A percentile compares a stretch with the other conserved stretches of the same genome.
Evolutionary conservation across 2,329 filamentous ascomycete species (phyloP).

Genomic region (Paraphaeosphaeria sporulosa): DNA sequence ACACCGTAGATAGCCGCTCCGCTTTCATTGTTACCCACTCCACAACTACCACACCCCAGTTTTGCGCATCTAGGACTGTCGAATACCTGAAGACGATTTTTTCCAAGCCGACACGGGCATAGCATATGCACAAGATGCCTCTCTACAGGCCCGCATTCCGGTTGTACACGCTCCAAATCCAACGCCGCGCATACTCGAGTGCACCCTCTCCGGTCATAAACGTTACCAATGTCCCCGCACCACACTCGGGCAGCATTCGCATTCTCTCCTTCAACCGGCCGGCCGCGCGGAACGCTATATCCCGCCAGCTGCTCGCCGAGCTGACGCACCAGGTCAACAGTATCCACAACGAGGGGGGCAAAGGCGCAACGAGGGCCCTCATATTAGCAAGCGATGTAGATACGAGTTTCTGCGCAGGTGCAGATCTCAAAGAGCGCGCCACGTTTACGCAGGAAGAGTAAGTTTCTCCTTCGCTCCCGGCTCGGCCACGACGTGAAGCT

Average conservation of each 20-base stretch:
- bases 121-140: constrained; percentile 30
- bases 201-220: constrained; percentile 66
- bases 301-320: constrained; percentile 74
- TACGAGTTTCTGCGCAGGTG: constrained; percentile 88
- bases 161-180: constrained; percentile 32
- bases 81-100: no score
- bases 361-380: constrained; percentile 75
- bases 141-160: constrained; percentile 29
- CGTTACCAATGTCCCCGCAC: constrained; percentile 77
- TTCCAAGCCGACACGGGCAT: no score
- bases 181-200: constrained; percentile 49
- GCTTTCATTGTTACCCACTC: neutral
- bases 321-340: constrained; percentile 76
- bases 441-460: constrained; percentile 82
- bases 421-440: constrained; percentile 88
- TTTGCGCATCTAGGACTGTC: no score
- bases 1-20: constrained; percentile 8
- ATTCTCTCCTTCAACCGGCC: constrained; percentile 89
- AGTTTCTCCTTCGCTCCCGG: constrained; percentile 35
- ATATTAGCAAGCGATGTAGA: constrained; percentile 88
- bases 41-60: no score
- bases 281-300: constrained; percentile 88
- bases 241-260: constrained; percentile 82
- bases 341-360: constrained; percentile 67
- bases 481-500: constrained; percentile 11